Evolutionary conservation across 2,329 filamentous ascomycete species (phyloP).

Genomic region (Daldinia sp.): DNA sequence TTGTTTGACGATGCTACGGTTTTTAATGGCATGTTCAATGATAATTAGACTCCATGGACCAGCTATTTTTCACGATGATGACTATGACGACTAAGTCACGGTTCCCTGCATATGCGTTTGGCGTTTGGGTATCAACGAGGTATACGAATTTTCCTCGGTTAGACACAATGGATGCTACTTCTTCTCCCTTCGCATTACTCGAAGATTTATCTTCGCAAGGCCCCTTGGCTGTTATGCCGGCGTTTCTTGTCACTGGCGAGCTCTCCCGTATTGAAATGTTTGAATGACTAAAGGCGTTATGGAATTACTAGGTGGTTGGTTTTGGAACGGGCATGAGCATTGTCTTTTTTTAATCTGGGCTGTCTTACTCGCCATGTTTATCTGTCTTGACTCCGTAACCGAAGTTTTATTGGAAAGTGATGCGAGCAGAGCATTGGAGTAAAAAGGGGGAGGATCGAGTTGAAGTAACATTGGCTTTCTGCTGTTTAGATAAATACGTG

Average conservation of each 20-base stretch:
- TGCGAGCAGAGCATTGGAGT: constrained; percentile 38
- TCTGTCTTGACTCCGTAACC: constrained; percentile 11
- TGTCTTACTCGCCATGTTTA: constrained; percentile 17
- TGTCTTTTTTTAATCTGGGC: constrained; percentile 30
- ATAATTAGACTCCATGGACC: constrained; percentile 42
- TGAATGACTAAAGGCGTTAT: constrained; percentile 37
- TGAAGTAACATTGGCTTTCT: constrained; percentile 32
- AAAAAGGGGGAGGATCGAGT: constrained; percentile 27
- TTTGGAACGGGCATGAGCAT: constrained; percentile 27
- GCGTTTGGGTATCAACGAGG: constrained; percentile 54
- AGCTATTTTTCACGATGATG: constrained; percentile 57
- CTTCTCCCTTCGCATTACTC: constrained; percentile 24
- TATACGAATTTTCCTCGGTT: constrained; percentile 33
- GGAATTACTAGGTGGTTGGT: constrained; percentile 19
- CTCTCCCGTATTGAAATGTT: constrained; percentile 15
- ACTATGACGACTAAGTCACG: constrained; percentile 59
- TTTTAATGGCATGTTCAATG: constrained; percentile 43
- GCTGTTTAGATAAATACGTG: constrained; percentile 42
- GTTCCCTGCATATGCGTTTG: constrained; percentile 59
- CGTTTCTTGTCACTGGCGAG: constrained; percentile 13
- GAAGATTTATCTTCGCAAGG: constrained; percentile 8
- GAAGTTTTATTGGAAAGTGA: constrained; percentile 23
- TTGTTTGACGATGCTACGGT: constrained; percentile 37
- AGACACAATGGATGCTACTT: constrained; percentile 27
- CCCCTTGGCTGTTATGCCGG: constrained; percentile 10